phyloP scores from a whole-genome alignment of 148 eudicot species.

The Vaccinium darrowii region DNA sequence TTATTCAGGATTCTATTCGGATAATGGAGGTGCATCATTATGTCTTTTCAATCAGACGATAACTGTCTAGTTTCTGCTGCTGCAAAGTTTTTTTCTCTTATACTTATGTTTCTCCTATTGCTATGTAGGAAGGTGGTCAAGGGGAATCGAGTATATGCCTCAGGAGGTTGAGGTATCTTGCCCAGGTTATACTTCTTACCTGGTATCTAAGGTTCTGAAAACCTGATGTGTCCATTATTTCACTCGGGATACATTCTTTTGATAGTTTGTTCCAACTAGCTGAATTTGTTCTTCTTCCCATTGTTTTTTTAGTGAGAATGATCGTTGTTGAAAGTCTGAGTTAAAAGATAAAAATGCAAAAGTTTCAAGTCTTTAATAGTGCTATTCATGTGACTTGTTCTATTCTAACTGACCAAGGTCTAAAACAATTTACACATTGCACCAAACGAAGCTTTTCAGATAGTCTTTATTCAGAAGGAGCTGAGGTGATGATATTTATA shows the following conservation, averaged over 20 bases:
- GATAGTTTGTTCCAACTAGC: not conserved
- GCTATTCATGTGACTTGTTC: not conserved
- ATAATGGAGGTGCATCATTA: constrained; percentile 63
- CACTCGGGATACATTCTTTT: not conserved
- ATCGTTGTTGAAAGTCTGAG: not conserved
- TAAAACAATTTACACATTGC: not conserved
- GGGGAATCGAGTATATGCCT: constrained; percentile 74
- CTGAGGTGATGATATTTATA: not conserved
- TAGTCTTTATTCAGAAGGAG: not conserved
- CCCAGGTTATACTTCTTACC: constrained; percentile 56
- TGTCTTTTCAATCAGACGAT: constrained; percentile 14
- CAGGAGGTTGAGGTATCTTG: constrained; percentile 74
- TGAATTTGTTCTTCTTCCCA: constrained; percentile 11
- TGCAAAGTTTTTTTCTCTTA: constrained; percentile 9
- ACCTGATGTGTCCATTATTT: not conserved
- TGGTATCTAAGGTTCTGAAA: not conserved
- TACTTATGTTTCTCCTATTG: constrained; percentile 15
- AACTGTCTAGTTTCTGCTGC: constrained; percentile 1
- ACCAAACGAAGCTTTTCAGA: not conserved
- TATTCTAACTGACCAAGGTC: not conserved
- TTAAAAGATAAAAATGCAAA: constrained; percentile 1
- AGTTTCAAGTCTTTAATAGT: not conserved
- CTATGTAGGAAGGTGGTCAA: constrained; percentile 70
- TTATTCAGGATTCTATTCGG: constrained; percentile 68
- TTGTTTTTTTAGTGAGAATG: not conserved